Evolutionary conservation across 495 filamentous ascomycete species (phyloP).

Genomic region (Aspergillus hancockii): DNA sequence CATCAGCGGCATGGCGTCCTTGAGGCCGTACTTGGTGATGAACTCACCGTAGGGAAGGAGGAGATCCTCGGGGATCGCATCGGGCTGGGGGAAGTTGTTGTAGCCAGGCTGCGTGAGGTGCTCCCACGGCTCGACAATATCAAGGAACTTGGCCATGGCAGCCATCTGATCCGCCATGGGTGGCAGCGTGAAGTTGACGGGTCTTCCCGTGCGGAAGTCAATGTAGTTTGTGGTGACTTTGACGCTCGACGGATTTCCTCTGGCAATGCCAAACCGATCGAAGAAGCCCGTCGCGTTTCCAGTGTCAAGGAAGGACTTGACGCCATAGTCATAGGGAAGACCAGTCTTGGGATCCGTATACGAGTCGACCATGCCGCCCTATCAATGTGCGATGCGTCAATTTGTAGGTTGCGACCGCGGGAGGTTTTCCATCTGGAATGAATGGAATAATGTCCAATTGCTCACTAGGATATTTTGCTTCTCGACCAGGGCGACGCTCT

Average conservation of each 20-base stretch:
- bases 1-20: slow-evolving; percentile 31
- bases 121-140: slow-evolving; percentile 36
- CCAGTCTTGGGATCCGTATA: slow-evolving; percentile 36
- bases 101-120: slow-evolving; percentile 38
- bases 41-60: slow-evolving; percentile 48
- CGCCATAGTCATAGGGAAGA: slow-evolving; percentile 39
- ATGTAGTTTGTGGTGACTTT: slow-evolving; percentile 30
- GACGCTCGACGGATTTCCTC: slow-evolving; percentile 19
- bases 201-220: slow-evolving; percentile 42
- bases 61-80: slow-evolving; percentile 42
- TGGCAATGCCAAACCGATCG: slow-evolving; percentile 38
- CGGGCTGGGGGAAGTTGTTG: slow-evolving; percentile 36
- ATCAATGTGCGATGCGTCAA: slow-evolving; percentile 15
- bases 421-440: neutral
- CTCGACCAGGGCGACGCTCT: slow-evolving; percentile 42
- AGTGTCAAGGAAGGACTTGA: slow-evolving; percentile 40
- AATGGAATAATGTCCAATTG: neutral
- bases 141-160: slow-evolving; percentile 38
- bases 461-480: slow-evolving; percentile 39
- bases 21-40: slow-evolving; percentile 43
- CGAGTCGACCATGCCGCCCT: slow-evolving; percentile 48
- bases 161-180: slow-evolving; percentile 23
- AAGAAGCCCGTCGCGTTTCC: slow-evolving; percentile 41
- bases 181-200: slow-evolving; percentile 24
- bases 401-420: neutral